phyloP scores from a whole-genome alignment of 164 flowering plant genomes.

The Brasenia schreberi region DNA sequence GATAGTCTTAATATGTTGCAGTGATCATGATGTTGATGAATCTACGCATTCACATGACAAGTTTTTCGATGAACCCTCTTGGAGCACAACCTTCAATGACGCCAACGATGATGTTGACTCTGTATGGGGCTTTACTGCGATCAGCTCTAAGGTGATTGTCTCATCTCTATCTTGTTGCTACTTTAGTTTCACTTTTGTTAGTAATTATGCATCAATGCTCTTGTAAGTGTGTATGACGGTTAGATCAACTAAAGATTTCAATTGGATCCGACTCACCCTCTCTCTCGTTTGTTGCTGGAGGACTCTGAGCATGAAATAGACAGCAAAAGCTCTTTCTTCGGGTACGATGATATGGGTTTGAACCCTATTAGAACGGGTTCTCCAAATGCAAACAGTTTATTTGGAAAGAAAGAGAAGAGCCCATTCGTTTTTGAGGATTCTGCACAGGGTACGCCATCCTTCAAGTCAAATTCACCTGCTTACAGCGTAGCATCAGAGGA shows the following conservation, averaged over 20 bases:
- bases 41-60: constrained; percentile 39
- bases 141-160: constrained; percentile 39
- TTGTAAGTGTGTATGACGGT: no score
- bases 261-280: no score
- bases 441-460: constrained; percentile 59
- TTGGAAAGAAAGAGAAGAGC: constrained; percentile 23
- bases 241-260: no score
- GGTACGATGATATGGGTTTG: constrained; percentile 35
- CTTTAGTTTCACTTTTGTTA: neutral
- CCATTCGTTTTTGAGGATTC: constrained; percentile 70
- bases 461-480: constrained; percentile 46
- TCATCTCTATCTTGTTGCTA: neutral
- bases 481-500: constrained; percentile 42
- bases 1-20: constrained; percentile 19
- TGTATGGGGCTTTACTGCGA: constrained; percentile 68
- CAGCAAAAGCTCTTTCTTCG: constrained; percentile 45
- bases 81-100: constrained; percentile 63
- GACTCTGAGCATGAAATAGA: constrained; percentile 35
- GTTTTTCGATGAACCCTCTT: constrained; percentile 68
- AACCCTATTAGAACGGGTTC: constrained; percentile 55
- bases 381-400: constrained; percentile 31
- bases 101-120: constrained; percentile 75
- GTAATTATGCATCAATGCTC: no score
- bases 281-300: constrained; percentile 19
- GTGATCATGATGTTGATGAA: constrained; percentile 54